Evolutionary conservation across 148 eudicot species (phyloP).

Genomic region (Chenopodium formosanum): DNA sequence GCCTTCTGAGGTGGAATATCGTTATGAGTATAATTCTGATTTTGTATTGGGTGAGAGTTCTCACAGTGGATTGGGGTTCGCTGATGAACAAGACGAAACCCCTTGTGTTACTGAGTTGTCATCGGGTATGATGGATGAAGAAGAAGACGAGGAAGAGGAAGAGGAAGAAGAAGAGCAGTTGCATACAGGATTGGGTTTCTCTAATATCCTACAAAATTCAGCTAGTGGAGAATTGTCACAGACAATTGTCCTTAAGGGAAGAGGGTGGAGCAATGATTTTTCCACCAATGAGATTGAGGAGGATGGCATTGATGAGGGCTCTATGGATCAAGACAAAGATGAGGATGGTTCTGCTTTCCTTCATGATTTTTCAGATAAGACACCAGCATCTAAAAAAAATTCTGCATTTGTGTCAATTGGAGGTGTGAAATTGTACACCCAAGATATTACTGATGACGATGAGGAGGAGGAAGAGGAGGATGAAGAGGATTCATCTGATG

Average conservation of each 20-base stretch:
- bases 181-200: slow-evolving; percentile 77
- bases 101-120: slow-evolving; percentile 25
- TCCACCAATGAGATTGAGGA: slow-evolving; percentile 43
- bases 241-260: slow-evolving; percentile 25
- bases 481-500: slow-evolving; percentile 45
- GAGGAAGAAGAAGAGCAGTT: slow-evolving; percentile 8
- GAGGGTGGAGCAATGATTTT: slow-evolving; percentile 28
- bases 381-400: slow-evolving; percentile 45
- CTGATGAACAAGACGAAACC: slow-evolving; percentile 29
- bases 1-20: slow-evolving; percentile 39
- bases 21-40: slow-evolving; percentile 48
- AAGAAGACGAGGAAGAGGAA: slow-evolving; percentile 34
- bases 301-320: slow-evolving; percentile 6
- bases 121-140: slow-evolving; percentile 25
- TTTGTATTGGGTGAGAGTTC: slow-evolving; percentile 61
- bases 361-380: slow-evolving; percentile 33
- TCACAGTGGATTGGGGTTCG: slow-evolving; percentile 37
- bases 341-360: slow-evolving; percentile 26
- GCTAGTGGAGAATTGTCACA: slow-evolving; percentile 27
- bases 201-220: slow-evolving; percentile 32
- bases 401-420: slow-evolving; percentile 76
- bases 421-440: slow-evolving; percentile 76
- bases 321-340: slow-evolving; percentile 16
- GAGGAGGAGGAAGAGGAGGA: slow-evolving; percentile 47
- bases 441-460: slow-evolving; percentile 67